Evolutionary conservation across 1,139 yeast species (phyloP).

Genomic region (Suhomyces taliae): DNA sequence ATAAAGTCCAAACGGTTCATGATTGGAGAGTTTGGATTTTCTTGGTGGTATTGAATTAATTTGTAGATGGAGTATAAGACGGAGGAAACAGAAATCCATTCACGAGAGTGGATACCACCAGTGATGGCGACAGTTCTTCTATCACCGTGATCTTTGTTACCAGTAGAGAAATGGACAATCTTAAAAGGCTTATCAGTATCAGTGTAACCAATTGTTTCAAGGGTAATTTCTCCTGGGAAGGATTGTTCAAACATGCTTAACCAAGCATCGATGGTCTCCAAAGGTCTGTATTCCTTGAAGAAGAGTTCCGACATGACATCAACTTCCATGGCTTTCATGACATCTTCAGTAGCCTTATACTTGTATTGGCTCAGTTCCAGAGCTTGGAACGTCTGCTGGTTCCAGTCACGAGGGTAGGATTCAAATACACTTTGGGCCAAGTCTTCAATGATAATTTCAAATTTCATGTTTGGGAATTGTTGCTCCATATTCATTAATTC

Average conservation of each 20-base stretch:
- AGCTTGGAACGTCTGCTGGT: neutral
- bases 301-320: conserved; percentile 47
- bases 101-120: conserved; percentile 88
- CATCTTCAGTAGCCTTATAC: conserved; percentile 22
- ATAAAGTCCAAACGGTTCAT: conserved; percentile 58
- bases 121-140: conserved; percentile 74
- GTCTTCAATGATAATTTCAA: conserved; percentile 51
- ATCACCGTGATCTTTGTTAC: conserved; percentile 43
- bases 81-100: conserved; percentile 81
- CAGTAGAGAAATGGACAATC: conserved; percentile 60
- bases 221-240: conserved; percentile 57
- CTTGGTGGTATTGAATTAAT: conserved; percentile 52
- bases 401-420: conserved; percentile 43
- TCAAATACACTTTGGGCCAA: conserved; percentile 57
- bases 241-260: conserved; percentile 54
- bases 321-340: conserved; percentile 18
- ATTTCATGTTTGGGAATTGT: conserved; percentile 21
- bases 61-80: conserved; percentile 62
- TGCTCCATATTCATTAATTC: conserved; percentile 24
- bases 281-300: conserved; percentile 69
- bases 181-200: conserved; percentile 70
- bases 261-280: conserved; percentile 74
- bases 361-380: conserved; percentile 8
- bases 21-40: conserved; percentile 32
- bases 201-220: conserved; percentile 73